Conservation (phyloP, 352 stramenopile species). For the Aphanomyces astaci region DNA sequence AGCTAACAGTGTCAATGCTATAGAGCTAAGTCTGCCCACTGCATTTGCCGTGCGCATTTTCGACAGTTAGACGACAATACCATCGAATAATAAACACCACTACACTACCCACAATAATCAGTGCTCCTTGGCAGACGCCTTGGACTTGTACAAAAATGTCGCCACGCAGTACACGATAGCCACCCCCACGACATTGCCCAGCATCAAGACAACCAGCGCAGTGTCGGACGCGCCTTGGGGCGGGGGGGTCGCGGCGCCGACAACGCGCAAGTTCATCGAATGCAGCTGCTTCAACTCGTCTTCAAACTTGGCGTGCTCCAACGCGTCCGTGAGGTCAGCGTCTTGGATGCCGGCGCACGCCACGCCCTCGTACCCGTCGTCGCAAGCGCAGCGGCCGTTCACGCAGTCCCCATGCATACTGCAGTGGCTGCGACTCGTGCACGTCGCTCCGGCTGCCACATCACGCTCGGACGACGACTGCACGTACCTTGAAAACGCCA, state of each 20-base stretch:
- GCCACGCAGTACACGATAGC: not conserved
- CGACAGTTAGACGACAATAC: no score
- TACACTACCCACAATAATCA: no score
- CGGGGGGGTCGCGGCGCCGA: not conserved
- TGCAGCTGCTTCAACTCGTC: not conserved
- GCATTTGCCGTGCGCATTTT: not conserved
- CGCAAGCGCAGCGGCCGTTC: conserved; percentile 67
- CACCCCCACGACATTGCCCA: not conserved
- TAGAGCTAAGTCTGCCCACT: no score
- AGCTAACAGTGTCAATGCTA: no score
- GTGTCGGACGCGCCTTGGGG: not conserved
- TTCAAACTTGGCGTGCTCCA: not conserved
- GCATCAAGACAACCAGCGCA: not conserved
- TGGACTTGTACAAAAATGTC: not conserved
- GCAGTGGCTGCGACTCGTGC: conserved; percentile 71
- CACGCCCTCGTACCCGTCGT: conserved; percentile 58
- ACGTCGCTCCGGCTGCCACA: conserved; percentile 30
- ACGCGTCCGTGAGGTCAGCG: not conserved
- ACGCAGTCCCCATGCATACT: conserved; percentile 72
- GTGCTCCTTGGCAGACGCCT: not conserved
- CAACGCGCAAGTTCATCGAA: not conserved
- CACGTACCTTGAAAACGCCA: conserved; percentile 66
- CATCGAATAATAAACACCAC: no score
- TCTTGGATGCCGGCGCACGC: conserved; percentile 62
- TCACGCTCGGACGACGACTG: conserved; percentile 35